Conservation (phyloP, 352 stramenopile species). For the Lagenidium sp. region DNA sequence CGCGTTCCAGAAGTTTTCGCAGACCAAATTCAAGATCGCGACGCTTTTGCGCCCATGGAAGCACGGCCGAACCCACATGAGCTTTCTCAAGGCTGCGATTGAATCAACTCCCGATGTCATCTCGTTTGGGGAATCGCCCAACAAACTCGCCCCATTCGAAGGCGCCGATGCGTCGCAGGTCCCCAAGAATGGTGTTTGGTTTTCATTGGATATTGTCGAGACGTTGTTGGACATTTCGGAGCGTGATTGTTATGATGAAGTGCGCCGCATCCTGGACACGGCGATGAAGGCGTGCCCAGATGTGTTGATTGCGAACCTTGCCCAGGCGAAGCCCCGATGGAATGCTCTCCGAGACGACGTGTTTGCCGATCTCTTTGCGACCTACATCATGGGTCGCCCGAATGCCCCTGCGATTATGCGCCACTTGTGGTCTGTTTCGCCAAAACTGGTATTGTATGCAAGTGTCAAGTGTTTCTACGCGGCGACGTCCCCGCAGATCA, state of each 20-base stretch:
- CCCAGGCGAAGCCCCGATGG: slow-evolving; percentile 63
- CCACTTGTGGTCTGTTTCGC: slow-evolving; percentile 76
- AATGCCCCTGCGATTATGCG: slow-evolving; percentile 86
- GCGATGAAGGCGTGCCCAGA: slow-evolving; percentile 81
- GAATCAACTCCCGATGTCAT: slow-evolving; percentile 73
- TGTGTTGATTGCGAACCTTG: slow-evolving; percentile 81
- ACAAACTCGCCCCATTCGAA: slow-evolving; percentile 80
- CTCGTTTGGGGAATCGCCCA: slow-evolving; percentile 68
- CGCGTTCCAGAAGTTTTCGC: slow-evolving; percentile 74
- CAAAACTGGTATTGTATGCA: slow-evolving; percentile 81
- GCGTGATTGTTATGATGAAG: slow-evolving; percentile 77
- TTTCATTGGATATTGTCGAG: slow-evolving; percentile 78
- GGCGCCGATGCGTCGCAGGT: slow-evolving; percentile 77
- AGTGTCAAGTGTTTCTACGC: slow-evolving; percentile 86
- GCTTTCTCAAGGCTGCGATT: slow-evolving; percentile 67
- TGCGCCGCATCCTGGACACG: slow-evolving; percentile 66
- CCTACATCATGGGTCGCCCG: slow-evolving; percentile 78
- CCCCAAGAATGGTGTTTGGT: slow-evolving; percentile 83
- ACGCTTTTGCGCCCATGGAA: slow-evolving; percentile 74
- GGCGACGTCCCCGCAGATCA: slow-evolving; percentile 66
- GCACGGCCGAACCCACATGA: slow-evolving; percentile 67
- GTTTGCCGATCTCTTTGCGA: slow-evolving; percentile 82
- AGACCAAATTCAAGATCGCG: slow-evolving; percentile 70
- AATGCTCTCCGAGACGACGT: slow-evolving; percentile 79
- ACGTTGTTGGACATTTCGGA: slow-evolving; percentile 71